phyloP scores from a whole-genome alignment of 1,284 basidiomycete species.

The Tranzscheliella williamsii region DNA sequence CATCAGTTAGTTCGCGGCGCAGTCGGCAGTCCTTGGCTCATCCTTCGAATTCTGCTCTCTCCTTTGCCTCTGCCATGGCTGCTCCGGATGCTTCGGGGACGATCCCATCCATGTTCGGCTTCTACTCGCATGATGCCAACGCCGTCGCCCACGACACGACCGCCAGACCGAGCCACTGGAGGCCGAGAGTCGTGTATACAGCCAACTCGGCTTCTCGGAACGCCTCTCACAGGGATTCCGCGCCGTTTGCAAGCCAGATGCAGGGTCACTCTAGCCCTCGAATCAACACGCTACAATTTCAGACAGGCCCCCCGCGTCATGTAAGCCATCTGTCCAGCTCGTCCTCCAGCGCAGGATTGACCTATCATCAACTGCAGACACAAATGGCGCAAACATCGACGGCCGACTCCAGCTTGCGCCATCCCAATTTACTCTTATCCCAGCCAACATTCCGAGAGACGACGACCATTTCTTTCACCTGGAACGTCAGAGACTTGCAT shows the following conservation, averaged over 20 bases:
- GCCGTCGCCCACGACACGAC: not conserved
- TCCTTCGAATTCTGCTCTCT: not conserved
- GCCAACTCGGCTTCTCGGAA: not conserved
- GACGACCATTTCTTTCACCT: slow-evolving; percentile 46
- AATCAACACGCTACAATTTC: not conserved
- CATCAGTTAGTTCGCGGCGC: too few relatives aligned
- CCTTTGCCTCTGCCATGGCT: slow-evolving; percentile 10
- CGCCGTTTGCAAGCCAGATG: too few relatives aligned
- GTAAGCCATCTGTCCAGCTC: not conserved
- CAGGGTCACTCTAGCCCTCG: not conserved
- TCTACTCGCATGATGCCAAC: slow-evolving; percentile 22
- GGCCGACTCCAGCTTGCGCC: slow-evolving; percentile 4
- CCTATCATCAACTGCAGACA: not conserved
- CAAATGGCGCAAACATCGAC: not conserved
- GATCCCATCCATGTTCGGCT: slow-evolving; percentile 34
- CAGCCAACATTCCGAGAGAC: slow-evolving; percentile 47
- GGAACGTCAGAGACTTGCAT: slow-evolving; percentile 46
- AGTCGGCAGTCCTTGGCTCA: too few relatives aligned
- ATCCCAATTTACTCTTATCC: slow-evolving; percentile 3
- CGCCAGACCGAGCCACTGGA: not conserved
- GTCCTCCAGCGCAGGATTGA: not conserved
- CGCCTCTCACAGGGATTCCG: not conserved
- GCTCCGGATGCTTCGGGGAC: slow-evolving; percentile 2
- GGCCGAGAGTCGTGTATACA: not conserved
- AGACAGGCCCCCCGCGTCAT: not conserved